A percentile compares a stretch with the other conserved stretches of the same genome.
Conservation (phyloP, 2,329 filamentous ascomycete genomes). For the Lachnellula hyalina region DNA sequence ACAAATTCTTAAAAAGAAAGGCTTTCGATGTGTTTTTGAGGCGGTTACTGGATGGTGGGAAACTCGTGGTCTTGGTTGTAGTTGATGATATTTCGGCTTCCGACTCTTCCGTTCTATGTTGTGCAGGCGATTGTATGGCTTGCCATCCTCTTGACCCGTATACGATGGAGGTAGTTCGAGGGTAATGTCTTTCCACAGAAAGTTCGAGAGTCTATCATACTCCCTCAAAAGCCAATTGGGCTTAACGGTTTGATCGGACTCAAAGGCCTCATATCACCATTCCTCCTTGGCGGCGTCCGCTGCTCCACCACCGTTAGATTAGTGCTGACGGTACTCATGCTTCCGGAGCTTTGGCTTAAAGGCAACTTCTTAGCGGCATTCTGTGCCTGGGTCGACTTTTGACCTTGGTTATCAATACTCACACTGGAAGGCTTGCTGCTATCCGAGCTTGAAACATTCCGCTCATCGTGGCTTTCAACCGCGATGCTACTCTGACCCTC, state of each 20-base stretch:
- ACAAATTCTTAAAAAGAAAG: neutral
- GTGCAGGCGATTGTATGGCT: no score
- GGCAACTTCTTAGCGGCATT: constrained; percentile 40
- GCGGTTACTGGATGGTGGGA: neutral
- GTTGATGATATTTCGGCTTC: neutral
- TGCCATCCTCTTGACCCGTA: no score
- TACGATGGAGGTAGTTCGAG: no score
- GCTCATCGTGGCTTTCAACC: constrained; percentile 42
- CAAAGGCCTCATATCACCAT: constrained; percentile 38
- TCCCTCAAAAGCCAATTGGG: constrained; percentile 47
- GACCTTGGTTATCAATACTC: constrained; percentile 22
- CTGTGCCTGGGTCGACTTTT: constrained; percentile 6
- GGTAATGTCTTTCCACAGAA: neutral
- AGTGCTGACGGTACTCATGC: constrained; percentile 32
- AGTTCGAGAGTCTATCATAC: neutral
- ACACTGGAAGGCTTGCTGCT: constrained; percentile 49
- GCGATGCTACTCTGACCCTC: constrained; percentile 28
- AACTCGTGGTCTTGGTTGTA: neutral
- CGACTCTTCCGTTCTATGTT: neutral
- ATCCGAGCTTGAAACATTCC: constrained; percentile 59
- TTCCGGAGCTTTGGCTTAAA: constrained; percentile 40
- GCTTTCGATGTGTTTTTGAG: neutral
- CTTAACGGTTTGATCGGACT: constrained; percentile 64
- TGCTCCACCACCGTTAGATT: constrained; percentile 24
- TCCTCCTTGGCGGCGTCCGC: constrained; percentile 17